These are phyloP conservation scores for Hsuehochloa calcarea DNA, from an alignment of 176 grass and related monocot genomes.

Conservation along the genomic window DNA sequence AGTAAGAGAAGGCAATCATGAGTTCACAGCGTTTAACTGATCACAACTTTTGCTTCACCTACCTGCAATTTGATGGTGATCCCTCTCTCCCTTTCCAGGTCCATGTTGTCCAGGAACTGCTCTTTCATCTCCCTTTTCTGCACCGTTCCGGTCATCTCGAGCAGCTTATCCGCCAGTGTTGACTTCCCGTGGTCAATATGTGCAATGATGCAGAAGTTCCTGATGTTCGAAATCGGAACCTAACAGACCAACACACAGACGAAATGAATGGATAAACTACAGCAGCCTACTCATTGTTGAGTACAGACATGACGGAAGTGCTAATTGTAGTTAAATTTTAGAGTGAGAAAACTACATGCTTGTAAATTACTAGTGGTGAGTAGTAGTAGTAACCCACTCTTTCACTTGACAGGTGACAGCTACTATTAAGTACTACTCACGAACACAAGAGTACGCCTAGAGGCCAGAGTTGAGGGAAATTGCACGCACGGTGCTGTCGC, in stretches of 20 bases:
- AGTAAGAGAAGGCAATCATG: background rate
- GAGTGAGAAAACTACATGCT: background rate
- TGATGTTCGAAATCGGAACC: slow-evolving; percentile 96
- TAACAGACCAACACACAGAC: slow-evolving; percentile 17
- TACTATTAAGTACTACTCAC: background rate
- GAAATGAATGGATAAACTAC: background rate
- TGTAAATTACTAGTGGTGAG: background rate
- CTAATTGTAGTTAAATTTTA: slow-evolving; percentile 13
- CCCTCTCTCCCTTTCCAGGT: slow-evolving; percentile 95
- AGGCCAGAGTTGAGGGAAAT: background rate
- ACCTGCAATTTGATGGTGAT: slow-evolving; percentile 99
- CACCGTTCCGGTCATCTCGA: slow-evolving; percentile 81
- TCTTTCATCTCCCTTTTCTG: slow-evolving; percentile 97
- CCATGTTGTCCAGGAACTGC: slow-evolving; percentile 98
- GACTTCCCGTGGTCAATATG: slow-evolving; percentile 98
- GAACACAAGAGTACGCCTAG: background rate
- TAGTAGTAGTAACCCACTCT: background rate
- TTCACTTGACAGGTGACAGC: background rate
- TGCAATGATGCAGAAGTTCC: slow-evolving; percentile 95
- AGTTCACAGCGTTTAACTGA: background rate
- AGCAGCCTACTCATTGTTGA: background rate
- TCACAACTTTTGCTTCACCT: background rate
- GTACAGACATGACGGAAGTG: background rate
- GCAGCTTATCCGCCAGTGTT: slow-evolving; percentile 92
- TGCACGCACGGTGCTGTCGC: background rate